Base-by-base conservation (phyloP, 2,329 filamentous ascomycete genomes). In the Cladophialophora yegresii region DNA sequence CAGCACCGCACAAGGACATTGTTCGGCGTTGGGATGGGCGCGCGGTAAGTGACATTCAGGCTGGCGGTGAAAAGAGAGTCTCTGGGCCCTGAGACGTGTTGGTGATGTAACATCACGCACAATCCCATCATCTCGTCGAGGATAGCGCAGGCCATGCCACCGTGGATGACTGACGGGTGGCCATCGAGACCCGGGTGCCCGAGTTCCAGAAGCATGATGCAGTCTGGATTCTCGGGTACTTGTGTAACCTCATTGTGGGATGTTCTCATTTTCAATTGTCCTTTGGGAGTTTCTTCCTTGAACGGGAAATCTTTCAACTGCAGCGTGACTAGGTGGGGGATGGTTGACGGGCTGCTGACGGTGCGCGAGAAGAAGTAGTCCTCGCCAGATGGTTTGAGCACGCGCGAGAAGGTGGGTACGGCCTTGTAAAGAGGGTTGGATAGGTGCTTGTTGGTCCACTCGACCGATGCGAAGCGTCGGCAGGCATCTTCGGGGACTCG, bases 91-190 rank as follows among this genome's bases (percentile, higher is more conserved):
- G 54, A 49, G 20, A 65, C 45, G 30, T 70, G 63, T 54, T 68
- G 63, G 58, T 67, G 59, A 58, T 76, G 75, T 28, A 74, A 65
- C 60, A 74, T 73, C 30, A 78, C 73, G 12, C 75, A 74, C 13
- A 78, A 64, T 1, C 77, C 78, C 77, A 80, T 79, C 26, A 76
- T 73, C 70, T 81, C 79, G 62, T 81, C 79, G 26, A 81, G 73
- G 23, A 79, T 63, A 4, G 77, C 77, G 30, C 77, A 75, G 12
- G 77, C 67, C 36, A 79, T 69, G 16, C 78, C 78, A 3, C 78
- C 78, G 57, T 80, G 78, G 22, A 74, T 75, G 1, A 75, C 76
- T 4, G 66, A 63, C 1, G 77, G 76, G 65, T 80, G 77, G 2
- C 78, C 77, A 26, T 74, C 74, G 4, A 80, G 65, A 7, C 77